Evolutionary conservation across 768 basidiomycete species (phyloP), one percentile per base, ranked within the genome.

Genomic region (Kwoniella europaea): DNA sequence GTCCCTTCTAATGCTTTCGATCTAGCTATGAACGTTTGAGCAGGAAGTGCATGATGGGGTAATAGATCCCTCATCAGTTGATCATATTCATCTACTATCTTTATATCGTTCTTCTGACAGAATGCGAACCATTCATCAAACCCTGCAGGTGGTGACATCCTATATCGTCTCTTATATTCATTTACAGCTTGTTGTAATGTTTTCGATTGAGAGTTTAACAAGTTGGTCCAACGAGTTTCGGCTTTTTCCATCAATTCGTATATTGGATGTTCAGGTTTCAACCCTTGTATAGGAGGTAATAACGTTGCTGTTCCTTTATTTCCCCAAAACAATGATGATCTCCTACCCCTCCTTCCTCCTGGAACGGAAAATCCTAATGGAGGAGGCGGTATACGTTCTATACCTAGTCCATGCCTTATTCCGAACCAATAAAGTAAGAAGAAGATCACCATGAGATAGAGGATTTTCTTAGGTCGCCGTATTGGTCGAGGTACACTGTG

Each of bases 131-230:
- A 98, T 24, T 87, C 85, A 79, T 94, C 95, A 74, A 98, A 99
- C 0, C 95, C 96, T 46, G 86, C 88, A 0, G 97, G 96, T 9
- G 97, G 97, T 42, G 88, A 84, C 42, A 92, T 88, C 7, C 85
- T 85, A 81, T 97, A 94, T 63, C 97, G 86, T 68, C 86, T 84
- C 75, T 86, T 88, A 85, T 99, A 99, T 83, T 97, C 94, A 5
- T 79, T 81, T 0, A 93, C 92, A 0, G 95, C 96, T 15, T 88
- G 88, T 50, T 85, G 84, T 42, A 98, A 87, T 0, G 92, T 91
- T 74, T 86, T 88, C 80, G 92, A 94, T 85, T 98, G 97, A 27
- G 86, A 85, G 0, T 63, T n/a, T 0, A 81, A 22, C n/a, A 79
- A 69, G 15, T 60, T 59, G 46, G 75, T 72, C 75, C 81, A 83